Percentiles rank a stretch among this genome's conserved stretches.
Conservation (phyloP, 2,329 filamentous ascomycete genomes). For the Stenocarpella maydis region DNA sequence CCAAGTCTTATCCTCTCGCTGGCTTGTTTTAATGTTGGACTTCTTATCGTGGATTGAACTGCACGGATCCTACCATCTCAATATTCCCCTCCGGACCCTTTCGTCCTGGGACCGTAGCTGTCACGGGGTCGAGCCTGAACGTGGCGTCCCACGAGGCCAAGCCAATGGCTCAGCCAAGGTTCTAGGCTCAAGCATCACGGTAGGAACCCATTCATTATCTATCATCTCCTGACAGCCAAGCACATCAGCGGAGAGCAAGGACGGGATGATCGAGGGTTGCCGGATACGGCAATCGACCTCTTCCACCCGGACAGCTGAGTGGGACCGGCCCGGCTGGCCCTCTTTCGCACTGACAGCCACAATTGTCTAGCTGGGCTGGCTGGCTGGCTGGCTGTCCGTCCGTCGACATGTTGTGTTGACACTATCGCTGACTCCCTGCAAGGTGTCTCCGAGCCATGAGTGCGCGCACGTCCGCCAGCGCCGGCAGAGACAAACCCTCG, state of each 20-base stretch:
- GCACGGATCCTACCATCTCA: not conserved
- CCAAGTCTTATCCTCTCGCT: not conserved
- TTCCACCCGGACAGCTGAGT: not conserved
- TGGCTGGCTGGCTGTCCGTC: no score
- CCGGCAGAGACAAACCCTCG: not conserved
- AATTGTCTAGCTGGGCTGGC: no score
- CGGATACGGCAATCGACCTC: constrained; percentile 8
- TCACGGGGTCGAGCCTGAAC: not conserved
- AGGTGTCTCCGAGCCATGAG: not conserved
- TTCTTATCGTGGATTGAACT: not conserved
- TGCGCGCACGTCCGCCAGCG: not conserved
- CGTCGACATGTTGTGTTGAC: no score
- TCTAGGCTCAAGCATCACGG: constrained; percentile 1
- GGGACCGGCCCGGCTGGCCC: not conserved
- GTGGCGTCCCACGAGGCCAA: constrained; percentile 19
- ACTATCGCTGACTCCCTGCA: not conserved
- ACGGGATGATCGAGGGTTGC: constrained; percentile 8
- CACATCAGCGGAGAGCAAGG: not conserved
- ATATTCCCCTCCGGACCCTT: no score
- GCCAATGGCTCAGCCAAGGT: constrained; percentile 23
- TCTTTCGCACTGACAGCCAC: not conserved
- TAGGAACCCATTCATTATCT: constrained; percentile 1
- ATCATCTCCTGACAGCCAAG: not conserved
- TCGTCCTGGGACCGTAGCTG: not conserved
- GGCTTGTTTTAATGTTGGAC: not conserved